Conservation (phyloP, 78 protist species). For the slime mould (Dictyostelium discoideum) region DNA sequence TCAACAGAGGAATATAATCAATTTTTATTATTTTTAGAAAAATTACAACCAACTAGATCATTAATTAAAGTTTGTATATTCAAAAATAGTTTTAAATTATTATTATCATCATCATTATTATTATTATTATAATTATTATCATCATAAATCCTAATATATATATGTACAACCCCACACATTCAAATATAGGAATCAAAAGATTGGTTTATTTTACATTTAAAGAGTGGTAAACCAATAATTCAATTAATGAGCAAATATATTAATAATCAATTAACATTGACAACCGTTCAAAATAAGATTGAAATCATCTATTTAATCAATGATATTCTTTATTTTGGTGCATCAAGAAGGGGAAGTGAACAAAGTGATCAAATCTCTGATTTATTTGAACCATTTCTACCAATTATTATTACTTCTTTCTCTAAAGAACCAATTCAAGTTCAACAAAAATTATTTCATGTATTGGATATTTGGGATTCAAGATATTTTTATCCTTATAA, state of each 20-base stretch:
- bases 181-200: constrained; percentile 43
- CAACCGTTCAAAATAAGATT: neutral
- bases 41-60: neutral
- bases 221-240: constrained; percentile 18
- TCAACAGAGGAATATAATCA: constrained; percentile 11
- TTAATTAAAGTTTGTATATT: constrained; percentile 12
- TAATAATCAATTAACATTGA: neutral
- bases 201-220: constrained; percentile 67
- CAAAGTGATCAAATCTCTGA: constrained; percentile 20
- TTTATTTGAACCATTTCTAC: constrained; percentile 34
- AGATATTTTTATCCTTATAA: neutral
- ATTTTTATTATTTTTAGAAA: neutral
- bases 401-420: neutral
- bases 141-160: neutral
- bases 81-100: neutral
- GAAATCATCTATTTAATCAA: constrained; percentile 19
- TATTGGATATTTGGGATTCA: constrained; percentile 42
- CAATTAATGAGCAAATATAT: neutral
- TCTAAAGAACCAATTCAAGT: neutral
- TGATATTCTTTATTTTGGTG: constrained; percentile 60
- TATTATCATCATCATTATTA: neutral
- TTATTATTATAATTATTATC: neutral
- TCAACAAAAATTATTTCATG: neutral
- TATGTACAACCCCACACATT: no score
- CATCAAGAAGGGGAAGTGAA: neutral